Base-by-base conservation (phyloP, 2,329 filamentous ascomycete species). In the Colletotrichum sp. region DNA sequence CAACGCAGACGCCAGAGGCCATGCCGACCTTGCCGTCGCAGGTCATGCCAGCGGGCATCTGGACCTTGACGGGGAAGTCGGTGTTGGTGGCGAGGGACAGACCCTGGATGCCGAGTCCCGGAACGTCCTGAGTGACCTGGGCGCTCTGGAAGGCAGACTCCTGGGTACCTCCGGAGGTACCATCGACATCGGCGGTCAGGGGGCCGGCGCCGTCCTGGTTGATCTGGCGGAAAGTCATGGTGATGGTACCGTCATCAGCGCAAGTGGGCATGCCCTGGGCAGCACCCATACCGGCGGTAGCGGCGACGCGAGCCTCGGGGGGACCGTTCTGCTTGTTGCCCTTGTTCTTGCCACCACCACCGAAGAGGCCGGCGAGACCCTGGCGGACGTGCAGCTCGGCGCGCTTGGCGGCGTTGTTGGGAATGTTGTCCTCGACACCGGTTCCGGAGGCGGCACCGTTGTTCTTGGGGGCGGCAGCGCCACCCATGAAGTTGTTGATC, bases 131-230 rank as follows among this genome's bases (percentile, higher is more conserved):
- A 67, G 87, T 90, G 76, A 94, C 90, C 69, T 89, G 80, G 18
- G 92, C 92, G 5, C 81, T 83, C 83, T 92, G 81, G 88, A 94
- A 94, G 34, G 92, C 92, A 55, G 84, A 80, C 28, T 88, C 82
- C 80, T 93, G 90, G 6, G 89, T 91, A 70, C 92, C 93, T 39
- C 91, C 92, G 3, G 92, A 93, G 30, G 92, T 93, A 57, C 87
- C 84, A 80, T 94, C 92, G 65, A 94, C 86, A 59, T 87, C 86
- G 10, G 92, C 92, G 34, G 86, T 89, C 64, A 94, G 85, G 2
- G 92, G 92, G 3, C 92, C 93, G 1, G 92, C 93, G 26, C 92
- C 92, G 79, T 94, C 92, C 83, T 94, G 92, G 88, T 94, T 94
- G 86, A 94, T 90, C 86, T 94, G 91, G 83, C 92, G 92, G 86